Conservation (phyloP, 805 yeast species). For the Saccharomyces jurei region DNA sequence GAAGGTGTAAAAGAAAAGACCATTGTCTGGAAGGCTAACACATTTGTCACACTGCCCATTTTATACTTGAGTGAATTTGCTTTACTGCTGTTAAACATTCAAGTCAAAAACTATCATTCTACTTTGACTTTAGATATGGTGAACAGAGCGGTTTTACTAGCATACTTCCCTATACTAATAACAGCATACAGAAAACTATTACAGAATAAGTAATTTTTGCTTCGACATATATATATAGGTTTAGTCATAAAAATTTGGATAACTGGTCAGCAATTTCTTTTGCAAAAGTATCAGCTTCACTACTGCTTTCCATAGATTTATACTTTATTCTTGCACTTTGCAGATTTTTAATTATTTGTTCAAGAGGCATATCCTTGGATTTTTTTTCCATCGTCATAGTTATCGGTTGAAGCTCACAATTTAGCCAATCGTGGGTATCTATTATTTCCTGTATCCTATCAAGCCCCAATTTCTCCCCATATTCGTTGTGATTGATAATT, state of each 20-base stretch:
- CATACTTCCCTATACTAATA: slow-evolving; percentile 23
- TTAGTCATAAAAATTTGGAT: slow-evolving; percentile 4
- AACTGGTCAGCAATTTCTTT: slow-evolving; percentile 20
- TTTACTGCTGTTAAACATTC: slow-evolving; percentile 22
- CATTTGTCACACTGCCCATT: slow-evolving; percentile 17
- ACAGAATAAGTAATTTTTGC: not conserved
- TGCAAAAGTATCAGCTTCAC: slow-evolving; percentile 17
- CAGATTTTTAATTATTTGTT: slow-evolving; percentile 10
- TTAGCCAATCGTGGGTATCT: slow-evolving; percentile 43
- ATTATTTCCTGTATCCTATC: slow-evolving; percentile 39
- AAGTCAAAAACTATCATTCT: slow-evolving; percentile 21
- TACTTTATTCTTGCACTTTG: slow-evolving; percentile 16
- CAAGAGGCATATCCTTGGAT: slow-evolving; percentile 1
- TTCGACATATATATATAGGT: not conserved
- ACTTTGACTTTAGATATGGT: slow-evolving; percentile 17
- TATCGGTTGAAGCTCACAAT: slow-evolving; percentile 2
- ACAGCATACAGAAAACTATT: slow-evolving; percentile 17
- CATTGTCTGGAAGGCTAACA: slow-evolving; percentile 14
- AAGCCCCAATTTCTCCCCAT: slow-evolving; percentile 36
- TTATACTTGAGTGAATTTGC: slow-evolving; percentile 27
- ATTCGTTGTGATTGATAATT: slow-evolving; percentile 30
- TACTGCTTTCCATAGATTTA: slow-evolving; percentile 4
- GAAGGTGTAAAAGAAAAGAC: slow-evolving; percentile 2
- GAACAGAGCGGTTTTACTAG: slow-evolving; percentile 19
- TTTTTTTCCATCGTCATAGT: not conserved